A percentile compares a stretch with the other conserved stretches of the same genome.
Evolutionary conservation across 1,284 basidiomycete genomes (phyloP).

Genomic region (Cystobasidium sp.): DNA sequence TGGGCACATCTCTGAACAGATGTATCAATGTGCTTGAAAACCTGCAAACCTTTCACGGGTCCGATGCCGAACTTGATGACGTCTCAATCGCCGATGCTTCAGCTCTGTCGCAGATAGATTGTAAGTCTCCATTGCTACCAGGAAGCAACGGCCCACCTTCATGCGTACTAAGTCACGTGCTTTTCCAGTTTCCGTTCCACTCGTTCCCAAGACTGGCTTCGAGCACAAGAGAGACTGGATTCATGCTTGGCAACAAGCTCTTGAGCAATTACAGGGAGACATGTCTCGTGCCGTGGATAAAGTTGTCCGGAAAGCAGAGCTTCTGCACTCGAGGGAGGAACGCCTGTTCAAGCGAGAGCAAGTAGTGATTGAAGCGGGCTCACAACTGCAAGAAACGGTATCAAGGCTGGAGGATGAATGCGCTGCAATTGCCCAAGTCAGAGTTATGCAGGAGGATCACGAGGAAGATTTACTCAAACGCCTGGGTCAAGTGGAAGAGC

Average conservation of each 20-base stretch:
- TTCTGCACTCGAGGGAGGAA: background rate
- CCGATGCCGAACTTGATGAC: background rate
- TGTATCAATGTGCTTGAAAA: background rate
- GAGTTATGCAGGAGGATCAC: slow-evolving; percentile 29
- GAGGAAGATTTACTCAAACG: slow-evolving; percentile 38
- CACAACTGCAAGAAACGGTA: slow-evolving; percentile 1
- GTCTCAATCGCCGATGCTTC: background rate
- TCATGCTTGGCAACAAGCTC: slow-evolving; percentile 7
- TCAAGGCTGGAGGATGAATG: slow-evolving; percentile 9
- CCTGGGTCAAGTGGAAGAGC: slow-evolving; percentile 4
- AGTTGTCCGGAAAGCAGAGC: background rate
- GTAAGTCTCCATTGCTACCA: background rate
- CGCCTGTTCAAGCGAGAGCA: background rate
- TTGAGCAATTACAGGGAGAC: slow-evolving; percentile 3
- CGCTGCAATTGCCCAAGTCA: background rate
- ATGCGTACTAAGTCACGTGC: background rate
- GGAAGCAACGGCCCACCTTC: background rate
- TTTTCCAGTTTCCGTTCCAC: slow-evolving; percentile 5
- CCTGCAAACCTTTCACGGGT: background rate
- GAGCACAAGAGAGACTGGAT: slow-evolving; percentile 17
- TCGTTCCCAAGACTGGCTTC: slow-evolving; percentile 8
- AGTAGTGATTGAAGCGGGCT: background rate
- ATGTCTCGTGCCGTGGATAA: background rate
- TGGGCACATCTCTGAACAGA: too few relatives aligned
- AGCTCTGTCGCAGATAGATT: background rate